A percentile compares a stretch with the other conserved stretches of the same genome.
Evolutionary conservation across 257 asterid genomes (phyloP).

Genomic region (Solanum stenotomum): DNA sequence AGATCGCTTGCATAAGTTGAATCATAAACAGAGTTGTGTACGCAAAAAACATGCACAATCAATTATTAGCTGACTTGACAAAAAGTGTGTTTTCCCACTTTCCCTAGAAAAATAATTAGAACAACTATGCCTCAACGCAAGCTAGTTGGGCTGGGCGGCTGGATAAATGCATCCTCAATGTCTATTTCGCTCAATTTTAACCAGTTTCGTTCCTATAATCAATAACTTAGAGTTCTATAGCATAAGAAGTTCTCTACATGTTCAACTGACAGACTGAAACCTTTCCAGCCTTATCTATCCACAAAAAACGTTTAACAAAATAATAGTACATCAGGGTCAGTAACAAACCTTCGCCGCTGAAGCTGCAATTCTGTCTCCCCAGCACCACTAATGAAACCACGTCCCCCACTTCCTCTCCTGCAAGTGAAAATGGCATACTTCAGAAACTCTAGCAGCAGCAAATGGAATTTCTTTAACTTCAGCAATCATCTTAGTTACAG

Average conservation of each 20-base stretch:
- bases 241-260: not conserved
- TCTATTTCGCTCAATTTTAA: not conserved
- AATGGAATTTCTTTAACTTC: not conserved
- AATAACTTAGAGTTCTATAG: not conserved
- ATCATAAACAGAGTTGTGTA: not conserved
- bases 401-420: conserved; percentile 99
- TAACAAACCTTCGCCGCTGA: conserved; percentile 73
- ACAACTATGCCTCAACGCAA: not conserved
- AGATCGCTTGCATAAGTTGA: not conserved
- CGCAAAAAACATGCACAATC: not conserved
- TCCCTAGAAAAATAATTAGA: not conserved
- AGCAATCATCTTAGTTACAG: not conserved
- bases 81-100: not conserved
- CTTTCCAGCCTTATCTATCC: not conserved
- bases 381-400: conserved; percentile 95
- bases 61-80: not conserved
- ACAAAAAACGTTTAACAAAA: not conserved
- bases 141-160: not conserved
- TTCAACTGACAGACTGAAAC: not conserved
- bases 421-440: conserved; percentile 17
- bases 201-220: not conserved
- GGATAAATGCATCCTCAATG: not conserved
- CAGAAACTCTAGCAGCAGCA: conserved; percentile 3
- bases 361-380: conserved; percentile 99
- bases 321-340: not conserved